Base-by-base conservation (phyloP, 352 stramenopile species). In the Pythium brachiatum region DNA sequence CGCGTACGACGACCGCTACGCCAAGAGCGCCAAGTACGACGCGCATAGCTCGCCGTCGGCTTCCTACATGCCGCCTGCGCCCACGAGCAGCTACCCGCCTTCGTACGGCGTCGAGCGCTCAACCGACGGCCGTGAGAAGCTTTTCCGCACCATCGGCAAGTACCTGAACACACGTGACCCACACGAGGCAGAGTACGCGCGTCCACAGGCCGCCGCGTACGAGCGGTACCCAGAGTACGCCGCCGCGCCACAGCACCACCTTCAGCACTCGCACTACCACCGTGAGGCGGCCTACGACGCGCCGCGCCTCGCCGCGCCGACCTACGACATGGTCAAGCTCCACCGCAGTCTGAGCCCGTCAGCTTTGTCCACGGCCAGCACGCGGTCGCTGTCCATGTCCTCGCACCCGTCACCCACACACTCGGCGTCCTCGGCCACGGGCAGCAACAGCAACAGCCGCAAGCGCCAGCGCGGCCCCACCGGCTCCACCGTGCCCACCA, bases 91-190 rank as follows among this genome's bases (percentile, higher is more conserved):
- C 43, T 34, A 34, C 29, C 29, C 29, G 5, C 31, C 32, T 12
- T 32, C 34, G 2, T 50, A 43, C n/a, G 16, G 9, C 7, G 26
- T 8, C 21, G 21, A 47, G 9, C 38, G 29, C 29, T 29, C 11
- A 15, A 18, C 53, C 20, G 65, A 80, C 27, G 62, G 61, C 23
- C 68, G 76, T 13, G 74, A 88, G 52, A 64, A 69, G 29, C 64
- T 88, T 16, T 81, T 88, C 48, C 73, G 75, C 20, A 72, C 76
- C 7, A 72, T 86, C 64, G 76, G 76, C 64, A 88, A 86, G 60
- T 88, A 62, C 41, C 58, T 86, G 18, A 69, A 70, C 61, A 50
- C 46, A n/a, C 51, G 31, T 25, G 53, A 51, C 1, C 25, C 47
- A 1, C 46, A 51, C 15, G 38, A 53, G 23, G 41, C 25, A 2